Conservation (phyloP, 345 rosid genomes). For the Turritis glabra region DNA sequence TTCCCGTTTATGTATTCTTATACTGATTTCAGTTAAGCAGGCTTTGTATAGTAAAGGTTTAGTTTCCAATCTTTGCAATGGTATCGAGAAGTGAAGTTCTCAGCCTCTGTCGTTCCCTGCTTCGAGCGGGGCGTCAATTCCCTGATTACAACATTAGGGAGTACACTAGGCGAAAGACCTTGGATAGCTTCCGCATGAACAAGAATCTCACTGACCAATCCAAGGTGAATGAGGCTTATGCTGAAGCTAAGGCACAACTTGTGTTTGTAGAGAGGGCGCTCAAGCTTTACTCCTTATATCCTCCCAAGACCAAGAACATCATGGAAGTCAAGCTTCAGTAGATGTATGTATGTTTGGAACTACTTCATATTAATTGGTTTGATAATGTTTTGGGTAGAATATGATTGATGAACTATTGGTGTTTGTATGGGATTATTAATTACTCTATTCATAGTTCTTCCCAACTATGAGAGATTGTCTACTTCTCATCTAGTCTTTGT, state of each 20-base stretch:
- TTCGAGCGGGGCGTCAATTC: conserved; percentile 70
- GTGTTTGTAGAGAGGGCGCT: conserved; percentile 71
- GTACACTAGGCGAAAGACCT: conserved; percentile 72
- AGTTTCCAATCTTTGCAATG: conserved; percentile 23
- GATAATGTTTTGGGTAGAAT: background rate
- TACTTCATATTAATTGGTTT: background rate
- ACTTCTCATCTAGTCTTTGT: conserved; percentile 14
- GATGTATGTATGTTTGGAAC: conserved; percentile 24
- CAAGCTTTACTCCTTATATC: conserved; percentile 65
- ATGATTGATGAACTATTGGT: conserved; percentile 1
- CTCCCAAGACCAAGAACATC: conserved; percentile 72
- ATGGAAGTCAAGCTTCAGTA: conserved; percentile 61
- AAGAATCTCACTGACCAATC: conserved; percentile 51
- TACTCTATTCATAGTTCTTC: background rate
- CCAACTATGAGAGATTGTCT: background rate
- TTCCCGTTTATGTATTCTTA: background rate
- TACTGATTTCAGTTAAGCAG: conserved; percentile 10
- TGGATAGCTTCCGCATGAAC: conserved; percentile 69
- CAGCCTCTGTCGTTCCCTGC: conserved; percentile 63
- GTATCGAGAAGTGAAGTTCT: conserved; percentile 47
- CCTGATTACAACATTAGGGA: conserved; percentile 79
- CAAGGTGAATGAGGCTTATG: conserved; percentile 50
- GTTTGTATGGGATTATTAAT: background rate
- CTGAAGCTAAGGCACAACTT: conserved; percentile 63
- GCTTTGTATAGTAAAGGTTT: background rate